phyloP scores from a whole-genome alignment of 768 basidiomycete genomes.

The Clathrus columnatus region DNA sequence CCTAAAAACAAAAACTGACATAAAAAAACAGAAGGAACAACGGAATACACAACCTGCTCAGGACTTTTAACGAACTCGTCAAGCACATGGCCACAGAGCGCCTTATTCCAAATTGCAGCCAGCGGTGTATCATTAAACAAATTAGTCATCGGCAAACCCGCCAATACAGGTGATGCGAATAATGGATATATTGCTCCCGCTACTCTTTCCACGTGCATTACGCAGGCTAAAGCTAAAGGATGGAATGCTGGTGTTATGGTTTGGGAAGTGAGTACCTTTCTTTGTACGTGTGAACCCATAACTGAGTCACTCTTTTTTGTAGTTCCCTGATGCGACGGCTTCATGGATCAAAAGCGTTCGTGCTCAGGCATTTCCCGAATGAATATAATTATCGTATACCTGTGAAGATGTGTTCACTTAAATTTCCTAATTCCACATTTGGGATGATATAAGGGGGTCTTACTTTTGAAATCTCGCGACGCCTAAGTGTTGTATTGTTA shows the following conservation, averaged over 20 bases:
- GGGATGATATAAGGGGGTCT: too few relatives aligned
- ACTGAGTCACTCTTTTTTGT: constrained; percentile 17
- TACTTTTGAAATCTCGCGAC: too few relatives aligned
- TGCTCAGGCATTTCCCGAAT: constrained; percentile 27
- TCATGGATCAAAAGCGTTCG: constrained; percentile 35
- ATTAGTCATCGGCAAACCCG: constrained; percentile 72
- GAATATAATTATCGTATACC: too few relatives aligned
- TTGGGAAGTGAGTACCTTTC: constrained; percentile 29
- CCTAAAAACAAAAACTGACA: not conserved
- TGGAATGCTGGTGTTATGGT: constrained; percentile 44
- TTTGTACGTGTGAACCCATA: not conserved
- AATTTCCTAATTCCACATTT: too few relatives aligned
- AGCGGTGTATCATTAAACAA: constrained; percentile 52
- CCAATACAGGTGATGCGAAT: constrained; percentile 38
- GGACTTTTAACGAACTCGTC: constrained; percentile 21
- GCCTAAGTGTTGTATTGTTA: too few relatives aligned
- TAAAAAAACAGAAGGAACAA: constrained; percentile 5
- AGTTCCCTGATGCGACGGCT: constrained; percentile 34
- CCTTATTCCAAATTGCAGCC: constrained; percentile 46
- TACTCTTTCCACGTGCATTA: constrained; percentile 50
- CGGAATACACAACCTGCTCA: constrained; percentile 13
- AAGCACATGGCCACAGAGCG: constrained; percentile 22
- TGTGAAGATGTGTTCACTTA: too few relatives aligned
- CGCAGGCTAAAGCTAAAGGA: constrained; percentile 49
- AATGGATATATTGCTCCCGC: constrained; percentile 55